A percentile compares a stretch with the other conserved stretches of the same genome.
Conservation (phyloP, 2,329 filamentous ascomycete genomes). For the Clonostachys byssicola region DNA sequence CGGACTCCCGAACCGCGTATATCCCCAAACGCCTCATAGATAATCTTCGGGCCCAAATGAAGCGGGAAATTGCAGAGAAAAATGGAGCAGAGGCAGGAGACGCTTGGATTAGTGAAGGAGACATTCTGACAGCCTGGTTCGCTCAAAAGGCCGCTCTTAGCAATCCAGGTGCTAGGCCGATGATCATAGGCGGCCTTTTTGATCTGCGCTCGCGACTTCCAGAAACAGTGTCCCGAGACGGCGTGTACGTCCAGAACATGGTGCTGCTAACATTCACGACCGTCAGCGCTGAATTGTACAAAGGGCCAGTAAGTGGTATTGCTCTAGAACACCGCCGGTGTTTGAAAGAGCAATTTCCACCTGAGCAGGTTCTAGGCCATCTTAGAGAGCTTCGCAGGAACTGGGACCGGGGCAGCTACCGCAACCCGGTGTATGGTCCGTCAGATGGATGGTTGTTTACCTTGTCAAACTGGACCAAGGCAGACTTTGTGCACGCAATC, state of each 20-base stretch:
- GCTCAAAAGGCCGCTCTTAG: constrained; percentile 12
- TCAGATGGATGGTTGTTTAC: constrained; percentile 21
- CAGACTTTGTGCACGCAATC: constrained; percentile 20
- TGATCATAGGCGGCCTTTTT: constrained; percentile 15
- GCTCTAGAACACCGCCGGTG: constrained; percentile 22
- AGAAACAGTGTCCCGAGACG: constrained; percentile 6
- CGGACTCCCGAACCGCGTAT: constrained; percentile 31
- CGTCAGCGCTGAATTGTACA: constrained; percentile 11
- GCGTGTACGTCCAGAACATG: constrained; percentile 19
- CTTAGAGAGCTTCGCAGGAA: constrained; percentile 12
- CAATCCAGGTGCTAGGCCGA: constrained; percentile 9
- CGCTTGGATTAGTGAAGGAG: constrained; percentile 39
- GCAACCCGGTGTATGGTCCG: constrained; percentile 20
- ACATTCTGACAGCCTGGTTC: constrained; percentile 37
- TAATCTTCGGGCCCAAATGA: constrained; percentile 1
- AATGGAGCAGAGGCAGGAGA: background rate
- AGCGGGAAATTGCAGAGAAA: background rate
- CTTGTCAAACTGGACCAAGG: constrained; percentile 32
- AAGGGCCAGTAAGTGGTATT: constrained; percentile 15
- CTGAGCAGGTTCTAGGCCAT: constrained; percentile 21
- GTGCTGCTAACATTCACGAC: constrained; percentile 10
- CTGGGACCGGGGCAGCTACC: constrained; percentile 7
- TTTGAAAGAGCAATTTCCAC: constrained; percentile 24
- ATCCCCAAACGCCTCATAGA: constrained; percentile 19
- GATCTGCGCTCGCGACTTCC: constrained; percentile 18